Base-by-base conservation (phyloP, 2,329 filamentous ascomycete genomes). In the Talaromyces sp. region DNA sequence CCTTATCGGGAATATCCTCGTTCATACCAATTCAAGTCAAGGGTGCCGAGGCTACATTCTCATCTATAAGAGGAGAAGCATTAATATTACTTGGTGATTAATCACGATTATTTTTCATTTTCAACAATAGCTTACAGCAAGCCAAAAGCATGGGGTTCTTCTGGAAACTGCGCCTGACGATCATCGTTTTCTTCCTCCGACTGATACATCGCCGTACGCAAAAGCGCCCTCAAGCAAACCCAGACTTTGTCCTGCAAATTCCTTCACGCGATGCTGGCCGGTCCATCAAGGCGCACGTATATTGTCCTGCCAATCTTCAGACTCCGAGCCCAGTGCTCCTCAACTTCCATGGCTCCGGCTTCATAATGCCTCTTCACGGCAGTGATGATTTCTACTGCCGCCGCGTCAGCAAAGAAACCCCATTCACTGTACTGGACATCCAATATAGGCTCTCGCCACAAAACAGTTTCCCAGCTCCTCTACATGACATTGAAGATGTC, bases 381-480 rank as follows among this genome's bases (percentile, higher is more conserved):
- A 45, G 41, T 41, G 65, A 83, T 66, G 79, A 80, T 14, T 79
- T 80, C 0, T 83, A 82, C 69, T 81, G 79, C 63, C 75, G 80
- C 6, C 79, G 79, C 74, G 78, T 82, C 72, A 77, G 77, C 35
- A 73, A 78, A 11, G 76, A 80, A 68, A 74, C 82, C 11, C 70
- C 74, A 4, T 74, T 76, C 11, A 74, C 82, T 6, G 80, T 81
- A 50, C 77, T 83, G 58, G 79, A 76, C 58, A 81, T 82, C 3
- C 81, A 82, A 60, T 83, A 83, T 66, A 77, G 81, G 41, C 79
- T 82, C 54, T 81, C 79, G 3, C 81, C 81, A 0, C 76, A 81
- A 64, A 74, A 80, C 64, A 76, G 80, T 43, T 83, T 81, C 57
- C 81, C 81, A 0, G 79, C 80, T 0, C 81, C 81, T 1, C 76